Percentiles rank a stretch among this genome's conserved stretches.
Conservation (phyloP, 108 stramenopile genomes). For the Asterionellopsis glacialis region DNA sequence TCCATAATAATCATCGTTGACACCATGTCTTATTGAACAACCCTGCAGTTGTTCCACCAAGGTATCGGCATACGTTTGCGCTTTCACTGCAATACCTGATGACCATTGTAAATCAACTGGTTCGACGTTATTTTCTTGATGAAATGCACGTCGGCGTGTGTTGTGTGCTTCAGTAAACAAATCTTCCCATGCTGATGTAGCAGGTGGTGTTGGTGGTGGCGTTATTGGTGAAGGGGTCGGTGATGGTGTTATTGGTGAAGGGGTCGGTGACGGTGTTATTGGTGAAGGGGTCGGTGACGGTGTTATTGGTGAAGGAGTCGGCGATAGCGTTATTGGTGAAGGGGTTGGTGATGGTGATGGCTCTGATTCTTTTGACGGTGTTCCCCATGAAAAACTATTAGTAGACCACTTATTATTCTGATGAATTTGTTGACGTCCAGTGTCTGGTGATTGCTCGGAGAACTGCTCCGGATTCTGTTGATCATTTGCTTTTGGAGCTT, state of each 20-base stretch:
- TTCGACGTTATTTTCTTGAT: neutral
- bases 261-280: neutral
- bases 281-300: too few relatives aligned
- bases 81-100: neutral
- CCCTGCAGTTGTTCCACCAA: neutral
- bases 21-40: neutral
- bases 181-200: neutral
- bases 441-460: too few relatives aligned
- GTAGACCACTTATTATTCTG: too few relatives aligned
- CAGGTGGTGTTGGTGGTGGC: neutral
- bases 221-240: neutral
- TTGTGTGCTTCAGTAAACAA: slow-evolving; percentile 1
- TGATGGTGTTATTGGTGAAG: neutral
- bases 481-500: too few relatives aligned
- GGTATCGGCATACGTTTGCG: slow-evolving; percentile 5
- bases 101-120: neutral
- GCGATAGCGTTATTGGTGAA: neutral
- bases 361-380: too few relatives aligned
- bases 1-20: neutral
- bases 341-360: too few relatives aligned
- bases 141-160: neutral
- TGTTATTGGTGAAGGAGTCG: neutral
- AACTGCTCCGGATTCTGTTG: too few relatives aligned
- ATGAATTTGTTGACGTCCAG: too few relatives aligned
- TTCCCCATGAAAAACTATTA: too few relatives aligned